Conservation (phyloP, 768 basidiomycete species). For the Lactifluus hygrophoroides region DNA sequence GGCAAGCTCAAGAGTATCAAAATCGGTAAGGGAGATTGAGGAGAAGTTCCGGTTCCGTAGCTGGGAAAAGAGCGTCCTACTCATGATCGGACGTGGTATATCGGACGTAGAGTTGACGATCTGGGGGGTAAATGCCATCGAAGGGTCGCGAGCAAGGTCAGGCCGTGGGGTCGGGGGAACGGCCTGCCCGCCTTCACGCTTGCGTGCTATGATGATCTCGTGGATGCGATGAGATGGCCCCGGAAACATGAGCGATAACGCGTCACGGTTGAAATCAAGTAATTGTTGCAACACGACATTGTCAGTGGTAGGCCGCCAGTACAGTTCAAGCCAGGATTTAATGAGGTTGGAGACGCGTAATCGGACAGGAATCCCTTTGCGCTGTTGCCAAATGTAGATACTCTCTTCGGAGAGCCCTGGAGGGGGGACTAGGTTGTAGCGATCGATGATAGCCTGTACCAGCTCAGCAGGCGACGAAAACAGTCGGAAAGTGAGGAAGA, state of each 20-base stretch:
- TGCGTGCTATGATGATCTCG: constrained; percentile 53
- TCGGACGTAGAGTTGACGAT: constrained; percentile 42
- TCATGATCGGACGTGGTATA: constrained; percentile 82
- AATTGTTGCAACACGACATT: constrained; percentile 50
- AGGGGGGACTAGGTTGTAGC: constrained; percentile 77
- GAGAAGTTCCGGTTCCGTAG: constrained; percentile 59
- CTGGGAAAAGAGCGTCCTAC: constrained; percentile 60
- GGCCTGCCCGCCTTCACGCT: constrained; percentile 30
- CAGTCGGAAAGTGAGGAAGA: constrained; percentile 92
- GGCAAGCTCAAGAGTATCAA: constrained; percentile 86
- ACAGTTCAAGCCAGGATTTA: constrained; percentile 87
- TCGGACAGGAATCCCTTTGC: constrained; percentile 84
- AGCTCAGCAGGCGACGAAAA: constrained; percentile 77
- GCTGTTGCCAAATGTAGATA: constrained; percentile 69
- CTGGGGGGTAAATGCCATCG: constrained; percentile 63
- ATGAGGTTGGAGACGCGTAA: constrained; percentile 87
- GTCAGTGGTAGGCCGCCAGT: constrained; percentile 80
- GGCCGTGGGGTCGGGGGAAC: constrained; percentile 46
- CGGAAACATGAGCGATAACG: constrained; percentile 52
- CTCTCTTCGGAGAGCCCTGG: constrained; percentile 48
- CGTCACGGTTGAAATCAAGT: constrained; percentile 53
- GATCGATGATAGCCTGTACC: constrained; percentile 63
- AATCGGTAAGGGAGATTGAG: constrained; percentile 71
- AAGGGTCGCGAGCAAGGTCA: constrained; percentile 64
- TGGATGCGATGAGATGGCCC: constrained; percentile 64